Conservation (phyloP, 352 stramenopile genomes). For the Pythium folliculosum region DNA sequence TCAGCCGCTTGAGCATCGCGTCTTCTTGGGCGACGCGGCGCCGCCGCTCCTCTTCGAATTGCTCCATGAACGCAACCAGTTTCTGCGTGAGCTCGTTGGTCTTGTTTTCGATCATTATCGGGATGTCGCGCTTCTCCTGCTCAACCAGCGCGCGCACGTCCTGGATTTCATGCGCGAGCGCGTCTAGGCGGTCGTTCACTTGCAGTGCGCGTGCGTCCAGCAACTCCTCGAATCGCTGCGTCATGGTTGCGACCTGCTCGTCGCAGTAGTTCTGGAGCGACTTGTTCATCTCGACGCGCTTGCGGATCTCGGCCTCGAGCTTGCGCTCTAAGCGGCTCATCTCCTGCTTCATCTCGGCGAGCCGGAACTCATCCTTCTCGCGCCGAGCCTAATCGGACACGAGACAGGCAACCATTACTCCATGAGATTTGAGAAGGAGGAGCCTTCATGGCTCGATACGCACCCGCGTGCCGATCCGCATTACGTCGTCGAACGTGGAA, state of each 20-base stretch:
- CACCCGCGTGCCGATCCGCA: conserved; percentile 82
- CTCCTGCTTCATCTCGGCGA: conserved; percentile 93
- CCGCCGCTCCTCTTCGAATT: conserved; percentile 87
- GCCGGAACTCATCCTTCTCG: conserved; percentile 92
- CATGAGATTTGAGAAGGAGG: background rate
- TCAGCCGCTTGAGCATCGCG: conserved; percentile 91
- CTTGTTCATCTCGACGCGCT: conserved; percentile 95
- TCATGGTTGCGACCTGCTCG: conserved; percentile 88
- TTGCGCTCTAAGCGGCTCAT: conserved; percentile 90
- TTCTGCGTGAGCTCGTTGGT: conserved; percentile 90
- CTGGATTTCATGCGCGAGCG: conserved; percentile 79
- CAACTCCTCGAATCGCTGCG: conserved; percentile 72
- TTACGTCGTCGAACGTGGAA: conserved; percentile 84
- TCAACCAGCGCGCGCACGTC: conserved; percentile 80
- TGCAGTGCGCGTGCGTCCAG: conserved; percentile 78
- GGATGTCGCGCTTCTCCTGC: conserved; percentile 88
- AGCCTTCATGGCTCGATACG: background rate
- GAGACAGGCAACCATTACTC: background rate
- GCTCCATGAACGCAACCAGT: conserved; percentile 86
- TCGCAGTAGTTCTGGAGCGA: conserved; percentile 90
- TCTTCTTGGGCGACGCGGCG: conserved; percentile 84
- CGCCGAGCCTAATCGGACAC: conserved; percentile 62
- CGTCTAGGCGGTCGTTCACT: conserved; percentile 68
- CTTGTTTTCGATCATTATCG: conserved; percentile 86
- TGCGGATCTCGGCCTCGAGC: conserved; percentile 92